Percentiles rank a stretch among this genome's conserved stretches.
Evolutionary conservation across 2,329 filamentous ascomycete species (phyloP).

Genomic region (Fusarium caatingaense): DNA sequence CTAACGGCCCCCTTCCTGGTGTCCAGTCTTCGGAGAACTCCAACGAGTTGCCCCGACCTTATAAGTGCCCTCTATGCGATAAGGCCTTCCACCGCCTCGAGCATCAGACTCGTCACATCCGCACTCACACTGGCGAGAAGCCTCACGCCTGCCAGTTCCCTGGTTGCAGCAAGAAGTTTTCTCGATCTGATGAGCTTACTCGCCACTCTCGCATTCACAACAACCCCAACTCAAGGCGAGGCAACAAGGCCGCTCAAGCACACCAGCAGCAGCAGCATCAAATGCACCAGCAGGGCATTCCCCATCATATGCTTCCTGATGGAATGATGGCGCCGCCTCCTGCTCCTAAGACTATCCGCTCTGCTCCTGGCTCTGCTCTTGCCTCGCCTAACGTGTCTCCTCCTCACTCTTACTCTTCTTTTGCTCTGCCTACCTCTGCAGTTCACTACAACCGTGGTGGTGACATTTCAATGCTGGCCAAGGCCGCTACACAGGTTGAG

Average conservation of each 20-base stretch:
- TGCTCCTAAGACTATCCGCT: conserved; percentile 83
- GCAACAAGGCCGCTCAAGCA: conserved; percentile 77
- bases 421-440: conserved; percentile 62
- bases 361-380: conserved; percentile 86
- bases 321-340: conserved; percentile 83
- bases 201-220: conserved; percentile 98
- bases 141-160: conserved; percentile 95
- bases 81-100: conserved; percentile 98
- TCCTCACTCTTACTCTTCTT: conserved; percentile 87
- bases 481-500: conserved; percentile 71
- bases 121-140: conserved; percentile 98
- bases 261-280: conserved; percentile 52
- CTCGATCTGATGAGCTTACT: conserved; percentile 94
- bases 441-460: conserved; percentile 63
- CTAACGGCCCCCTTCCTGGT: conserved; percentile 71
- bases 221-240: conserved; percentile 95
- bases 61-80: conserved; percentile 98
- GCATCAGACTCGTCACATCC: conserved; percentile 91
- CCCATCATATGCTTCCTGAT: conserved; percentile 62
- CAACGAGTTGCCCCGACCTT: conserved; percentile 88
- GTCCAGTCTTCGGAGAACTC: conserved; percentile 67
- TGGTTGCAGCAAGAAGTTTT: conserved; percentile 97
- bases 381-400: conserved; percentile 97
- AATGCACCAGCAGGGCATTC: conserved; percentile 54
- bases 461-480: conserved; percentile 70